Percentiles rank a stretch among this genome's conserved stretches.
These are phyloP conservation scores for Salix suchowensis DNA, from an alignment of 345 rosid species.

Conservation along the genomic window DNA sequence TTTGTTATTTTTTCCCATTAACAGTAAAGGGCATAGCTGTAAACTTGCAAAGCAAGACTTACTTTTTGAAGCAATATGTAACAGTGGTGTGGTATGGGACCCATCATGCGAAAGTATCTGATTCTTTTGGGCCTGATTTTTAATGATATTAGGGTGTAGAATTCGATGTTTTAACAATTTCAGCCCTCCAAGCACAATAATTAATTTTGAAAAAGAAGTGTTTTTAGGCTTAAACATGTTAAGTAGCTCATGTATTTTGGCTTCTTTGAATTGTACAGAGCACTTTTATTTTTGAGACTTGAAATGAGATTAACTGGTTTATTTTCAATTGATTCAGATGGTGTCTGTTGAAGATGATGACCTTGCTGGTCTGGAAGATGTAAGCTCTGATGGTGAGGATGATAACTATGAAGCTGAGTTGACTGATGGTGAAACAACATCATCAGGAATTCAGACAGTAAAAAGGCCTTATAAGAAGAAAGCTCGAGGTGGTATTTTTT, in stretches of 20 bases:
- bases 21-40: neutral
- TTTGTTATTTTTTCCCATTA: neutral
- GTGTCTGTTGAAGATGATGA: conserved; percentile 97
- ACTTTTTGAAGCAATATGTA: neutral
- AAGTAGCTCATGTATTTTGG: neutral
- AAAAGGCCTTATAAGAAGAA: conserved; percentile 72
- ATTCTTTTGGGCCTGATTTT: neutral
- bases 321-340: conserved; percentile 46
- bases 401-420: conserved; percentile 93
- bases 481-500: conserved; percentile 53
- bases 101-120: neutral
- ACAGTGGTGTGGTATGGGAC: neutral
- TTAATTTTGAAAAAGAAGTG: neutral
- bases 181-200: neutral
- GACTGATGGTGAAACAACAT: conserved; percentile 73
- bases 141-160: neutral
- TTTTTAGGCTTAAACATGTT: conserved; percentile 2
- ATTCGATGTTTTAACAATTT: neutral
- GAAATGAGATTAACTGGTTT: neutral
- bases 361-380: conserved; percentile 98
- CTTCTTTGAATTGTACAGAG: neutral
- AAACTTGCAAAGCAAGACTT: neutral
- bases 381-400: conserved; percentile 93
- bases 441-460: conserved; percentile 65
- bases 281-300: neutral